Percentiles rank a stretch among this genome's conserved stretches.
Conservation (phyloP, 1,284 basidiomycete genomes). For the Cryptococcus sp. region DNA sequence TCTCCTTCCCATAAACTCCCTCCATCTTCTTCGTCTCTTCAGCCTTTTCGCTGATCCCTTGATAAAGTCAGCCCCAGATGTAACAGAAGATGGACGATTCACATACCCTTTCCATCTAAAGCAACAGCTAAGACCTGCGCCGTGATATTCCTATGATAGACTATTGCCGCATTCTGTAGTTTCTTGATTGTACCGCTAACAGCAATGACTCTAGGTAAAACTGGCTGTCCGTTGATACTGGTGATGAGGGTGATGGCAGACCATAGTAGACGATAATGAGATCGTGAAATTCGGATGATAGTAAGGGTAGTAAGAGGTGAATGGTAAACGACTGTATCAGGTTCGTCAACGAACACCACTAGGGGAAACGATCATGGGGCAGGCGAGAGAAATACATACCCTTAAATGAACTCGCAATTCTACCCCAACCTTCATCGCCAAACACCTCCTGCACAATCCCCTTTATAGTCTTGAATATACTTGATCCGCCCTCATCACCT, state of each 20-base stretch:
- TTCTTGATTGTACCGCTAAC: constrained; percentile 45
- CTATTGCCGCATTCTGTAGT: constrained; percentile 35
- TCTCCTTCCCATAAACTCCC: constrained; percentile 1
- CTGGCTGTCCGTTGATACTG: constrained; percentile 6
- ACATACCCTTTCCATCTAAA: constrained; percentile 9
- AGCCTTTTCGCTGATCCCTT: not conserved
- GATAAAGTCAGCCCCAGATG: not conserved
- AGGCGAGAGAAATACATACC: constrained; percentile 19
- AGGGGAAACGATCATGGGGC: too few relatives aligned
- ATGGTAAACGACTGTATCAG: constrained; percentile 35
- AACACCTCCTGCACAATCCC: constrained; percentile 30
- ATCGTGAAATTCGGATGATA: constrained; percentile 38
- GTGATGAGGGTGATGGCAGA: constrained; percentile 12
- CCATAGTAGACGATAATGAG: constrained; percentile 32
- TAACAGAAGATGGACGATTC: not conserved
- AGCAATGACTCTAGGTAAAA: constrained; percentile 38
- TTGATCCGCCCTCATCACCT: constrained; percentile 22
- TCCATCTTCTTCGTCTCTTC: not conserved
- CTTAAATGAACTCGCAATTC: constrained; percentile 37
- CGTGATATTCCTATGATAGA: constrained; percentile 34
- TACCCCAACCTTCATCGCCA: constrained; percentile 44
- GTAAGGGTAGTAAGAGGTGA: constrained; percentile 41
- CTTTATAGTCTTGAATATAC: constrained; percentile 29
- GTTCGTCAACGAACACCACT: too few relatives aligned
- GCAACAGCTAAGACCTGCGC: constrained; percentile 19